Evolutionary conservation across 306 rosid genomes (phyloP), one percentile per base, ranked within the genome.

Genomic region (Hippophae gyantsensis): DNA sequence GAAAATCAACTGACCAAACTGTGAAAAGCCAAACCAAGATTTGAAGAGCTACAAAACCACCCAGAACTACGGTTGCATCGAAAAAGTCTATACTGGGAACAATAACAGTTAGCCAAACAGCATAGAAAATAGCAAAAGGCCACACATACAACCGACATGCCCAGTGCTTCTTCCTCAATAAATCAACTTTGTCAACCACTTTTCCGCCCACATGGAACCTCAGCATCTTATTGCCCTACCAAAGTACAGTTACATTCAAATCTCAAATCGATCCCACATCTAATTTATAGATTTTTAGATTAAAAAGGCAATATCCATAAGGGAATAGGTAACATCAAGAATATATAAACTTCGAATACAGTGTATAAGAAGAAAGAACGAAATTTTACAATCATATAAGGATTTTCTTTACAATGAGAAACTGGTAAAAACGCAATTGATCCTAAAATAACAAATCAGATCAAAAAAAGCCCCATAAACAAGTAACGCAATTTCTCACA

Each of bases 1-100:
- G 81, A 86, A 93, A 93, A 77, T 89, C 95, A 42, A 93, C 90
- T 1, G 95, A 93, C 99, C 99, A 93, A 63, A 60, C 90, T 2
- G 99, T 93, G 81, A 93, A 88, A 65, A 93, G 86, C 65, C 78
- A 75, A 61, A 84, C 82, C 66, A 93, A 78, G 71, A 93, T 75
- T 67, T 93, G 97, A 72, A 79, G 72, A 51, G 94, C 71, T 3
- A 61, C 60, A 41, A 84, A 72, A 8, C 85, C 89, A 50, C 90
- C 97, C 7, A 86, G 59, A 53, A 93, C 89, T 48, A 93, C 84
- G 8, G 54, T 40, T 14, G 97, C 88, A 62, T 88, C 99, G 6
- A 60, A 79, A 55, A 88, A 58, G 71, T 93, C 99, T 7, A 93
- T 61, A 59, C 85, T 82, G 1, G 97, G 99, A 62, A 89, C 76